Conservation (phyloP, 73 alveolate species). For the Loxodes magnus region DNA sequence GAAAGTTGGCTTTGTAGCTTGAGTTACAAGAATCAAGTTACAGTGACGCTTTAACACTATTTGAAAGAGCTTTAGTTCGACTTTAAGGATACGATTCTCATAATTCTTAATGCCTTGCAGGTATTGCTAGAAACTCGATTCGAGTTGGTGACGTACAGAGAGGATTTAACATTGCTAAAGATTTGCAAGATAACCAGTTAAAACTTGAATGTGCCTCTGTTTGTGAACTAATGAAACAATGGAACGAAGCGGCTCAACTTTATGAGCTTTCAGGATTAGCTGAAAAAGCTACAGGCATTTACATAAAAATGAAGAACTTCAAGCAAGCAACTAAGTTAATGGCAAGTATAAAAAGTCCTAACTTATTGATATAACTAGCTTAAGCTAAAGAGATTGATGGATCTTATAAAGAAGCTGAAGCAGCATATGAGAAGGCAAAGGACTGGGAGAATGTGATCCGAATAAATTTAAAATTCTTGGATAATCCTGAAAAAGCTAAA, state of each 20-base stretch:
- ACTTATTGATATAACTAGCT: constrained; percentile 88
- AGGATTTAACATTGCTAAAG: constrained; percentile 92
- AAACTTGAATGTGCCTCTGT: constrained; percentile 79
- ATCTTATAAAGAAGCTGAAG: constrained; percentile 88
- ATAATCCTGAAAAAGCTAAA: constrained; percentile 91
- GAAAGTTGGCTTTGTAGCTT: constrained; percentile 81
- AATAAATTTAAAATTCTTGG: constrained; percentile 72
- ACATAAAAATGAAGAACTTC: constrained; percentile 71
- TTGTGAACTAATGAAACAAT: constrained; percentile 68
- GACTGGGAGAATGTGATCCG: constrained; percentile 94
- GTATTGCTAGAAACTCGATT: constrained; percentile 96
- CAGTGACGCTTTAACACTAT: constrained; percentile 86
- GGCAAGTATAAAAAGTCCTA: constrained; percentile 63
- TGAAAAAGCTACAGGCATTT: constrained; percentile 97
- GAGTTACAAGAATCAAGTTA: constrained; percentile 88
- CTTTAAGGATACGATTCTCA: no score
- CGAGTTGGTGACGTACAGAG: constrained; percentile 91
- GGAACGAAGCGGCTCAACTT: constrained; percentile 94
- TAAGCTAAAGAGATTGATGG: constrained; percentile 96
- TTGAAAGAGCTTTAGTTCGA: constrained; percentile 85
- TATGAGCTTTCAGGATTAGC: constrained; percentile 81
- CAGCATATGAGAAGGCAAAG: constrained; percentile 88
- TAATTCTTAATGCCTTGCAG: constrained; percentile 93
- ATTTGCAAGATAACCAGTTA: constrained; percentile 75
- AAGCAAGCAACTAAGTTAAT: constrained; percentile 67